Conservation (phyloP, 1,284 basidiomycete genomes). For the Sphaerobolus stellatus region DNA sequence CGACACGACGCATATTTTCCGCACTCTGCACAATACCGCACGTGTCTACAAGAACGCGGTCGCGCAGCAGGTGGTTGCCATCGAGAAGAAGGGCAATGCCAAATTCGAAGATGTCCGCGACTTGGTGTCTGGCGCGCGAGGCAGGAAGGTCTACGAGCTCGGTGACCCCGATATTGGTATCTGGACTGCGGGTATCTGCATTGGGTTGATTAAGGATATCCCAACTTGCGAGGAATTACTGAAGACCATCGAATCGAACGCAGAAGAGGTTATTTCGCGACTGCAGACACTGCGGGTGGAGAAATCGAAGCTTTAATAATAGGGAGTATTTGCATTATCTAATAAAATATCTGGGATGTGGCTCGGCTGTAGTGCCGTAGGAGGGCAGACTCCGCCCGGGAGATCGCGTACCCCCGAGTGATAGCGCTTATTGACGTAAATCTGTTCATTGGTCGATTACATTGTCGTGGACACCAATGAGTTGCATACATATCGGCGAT, state of each 20-base stretch:
- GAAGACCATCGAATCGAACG: slow-evolving; percentile 71
- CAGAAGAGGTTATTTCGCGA: slow-evolving; percentile 67
- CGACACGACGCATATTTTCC: slow-evolving; percentile 89
- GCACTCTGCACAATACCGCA: slow-evolving; percentile 83
- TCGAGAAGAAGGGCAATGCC: slow-evolving; percentile 80
- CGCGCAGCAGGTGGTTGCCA: slow-evolving; percentile 75
- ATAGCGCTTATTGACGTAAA: no score
- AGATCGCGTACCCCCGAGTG: no score
- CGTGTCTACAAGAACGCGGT: slow-evolving; percentile 88
- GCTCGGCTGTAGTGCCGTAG: no score
- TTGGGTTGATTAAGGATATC: slow-evolving; percentile 86
- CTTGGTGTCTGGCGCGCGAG: slow-evolving; percentile 80
- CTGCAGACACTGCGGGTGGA: slow-evolving; percentile 39
- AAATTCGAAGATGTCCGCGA: slow-evolving; percentile 86
- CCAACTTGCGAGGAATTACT: slow-evolving; percentile 82
- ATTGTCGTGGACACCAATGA: no score
- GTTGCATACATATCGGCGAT: no score
- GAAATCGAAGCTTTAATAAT: slow-evolving; percentile 47
- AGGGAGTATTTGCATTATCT: no score
- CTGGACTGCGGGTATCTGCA: slow-evolving; percentile 78
- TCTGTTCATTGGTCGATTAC: no score
- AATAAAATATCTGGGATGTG: no score
- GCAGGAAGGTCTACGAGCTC: slow-evolving; percentile 76
- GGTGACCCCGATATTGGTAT: slow-evolving; percentile 88
- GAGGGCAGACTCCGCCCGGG: no score